Evolutionary conservation across 2,329 filamentous ascomycete genomes (phyloP), one percentile per base, ranked within the genome.

Genomic region (Cladosporium halotolerans): DNA sequence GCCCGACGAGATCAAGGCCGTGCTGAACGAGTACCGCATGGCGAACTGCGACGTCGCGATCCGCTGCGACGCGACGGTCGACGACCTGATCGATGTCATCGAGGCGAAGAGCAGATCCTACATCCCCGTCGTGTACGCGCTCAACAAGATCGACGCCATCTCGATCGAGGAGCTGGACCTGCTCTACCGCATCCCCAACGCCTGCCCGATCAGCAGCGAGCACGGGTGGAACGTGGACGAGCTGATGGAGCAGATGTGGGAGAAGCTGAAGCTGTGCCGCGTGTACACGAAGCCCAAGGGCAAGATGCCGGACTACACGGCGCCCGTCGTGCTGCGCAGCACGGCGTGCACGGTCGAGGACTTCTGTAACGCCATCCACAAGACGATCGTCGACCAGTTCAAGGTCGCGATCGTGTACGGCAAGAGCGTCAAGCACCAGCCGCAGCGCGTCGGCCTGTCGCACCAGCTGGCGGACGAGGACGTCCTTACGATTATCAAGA

Each of bases 221-320:
- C 76, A 77, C 68, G 93, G 93, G 53, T 99, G 93, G 93, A 99
- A 99, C 72, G 74, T 99, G 57, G 93, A 99, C 69, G 93, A 99
- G 76, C 76, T 99, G 60, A 81, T 99, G 77, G 93, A 97, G 75
- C 83, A 86, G 70, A 97, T 97, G 93, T 97, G 93, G 93, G 91
- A 96, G 54, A 96, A 95, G 73, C 81, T 99, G 63, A 89, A 87
- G 66, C 79, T 99, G 56, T 85, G 89, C 63, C 83, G 93, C 64
- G 87, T 99, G 43, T 99, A 99, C 76, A 99, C 93, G 54, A 99
- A 99, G 76, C 93, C 93, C 57, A 97, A 99, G 77, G 93, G 93
- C 58, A 89, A 85, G 70, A 79, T 89, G 72, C 93, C 93, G 13
- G 93, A 99, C 72, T 99, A 99, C 74, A 83, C 84, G 55, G 78